phyloP scores from a whole-genome alignment of 2,329 filamentous ascomycete genomes.

The Nothomitra cinnamomea region DNA sequence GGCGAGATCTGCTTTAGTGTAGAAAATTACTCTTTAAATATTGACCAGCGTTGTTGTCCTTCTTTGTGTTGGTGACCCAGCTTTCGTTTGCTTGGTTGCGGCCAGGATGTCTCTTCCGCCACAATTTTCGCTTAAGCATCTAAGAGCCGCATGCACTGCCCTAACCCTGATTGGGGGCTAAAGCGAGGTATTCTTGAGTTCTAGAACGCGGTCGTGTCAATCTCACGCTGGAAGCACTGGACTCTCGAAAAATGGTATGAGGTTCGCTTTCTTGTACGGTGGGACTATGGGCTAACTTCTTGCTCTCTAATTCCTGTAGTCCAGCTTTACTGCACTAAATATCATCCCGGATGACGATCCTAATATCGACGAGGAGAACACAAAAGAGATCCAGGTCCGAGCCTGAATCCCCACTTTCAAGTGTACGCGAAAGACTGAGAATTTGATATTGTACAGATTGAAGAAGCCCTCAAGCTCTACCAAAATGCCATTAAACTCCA shows the following conservation, averaged over 20 bases:
- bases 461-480: slow-evolving; percentile 90
- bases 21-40: too few relatives aligned
- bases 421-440: not conserved
- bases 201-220: too few relatives aligned
- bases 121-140: too few relatives aligned
- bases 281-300: not conserved
- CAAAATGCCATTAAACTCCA: slow-evolving; percentile 83
- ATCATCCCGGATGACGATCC: slow-evolving; percentile 81
- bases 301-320: not conserved
- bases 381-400: slow-evolving; percentile 68
- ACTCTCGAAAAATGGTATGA: slow-evolving; percentile 3
- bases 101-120: too few relatives aligned
- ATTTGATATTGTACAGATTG: slow-evolving; percentile 39
- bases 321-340: slow-evolving; percentile 73
- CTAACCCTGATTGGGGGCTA: too few relatives aligned
- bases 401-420: not conserved
- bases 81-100: too few relatives aligned
- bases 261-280: not conserved
- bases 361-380: slow-evolving; percentile 86
- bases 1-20: too few relatives aligned
- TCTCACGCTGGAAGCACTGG: not conserved
- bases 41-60: too few relatives aligned
- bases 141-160: too few relatives aligned
- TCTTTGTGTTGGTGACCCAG: too few relatives aligned
- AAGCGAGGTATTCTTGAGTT: too few relatives aligned